Base-by-base conservation (phyloP, 257 asterid species). In the Nicotiana attenuata region DNA sequence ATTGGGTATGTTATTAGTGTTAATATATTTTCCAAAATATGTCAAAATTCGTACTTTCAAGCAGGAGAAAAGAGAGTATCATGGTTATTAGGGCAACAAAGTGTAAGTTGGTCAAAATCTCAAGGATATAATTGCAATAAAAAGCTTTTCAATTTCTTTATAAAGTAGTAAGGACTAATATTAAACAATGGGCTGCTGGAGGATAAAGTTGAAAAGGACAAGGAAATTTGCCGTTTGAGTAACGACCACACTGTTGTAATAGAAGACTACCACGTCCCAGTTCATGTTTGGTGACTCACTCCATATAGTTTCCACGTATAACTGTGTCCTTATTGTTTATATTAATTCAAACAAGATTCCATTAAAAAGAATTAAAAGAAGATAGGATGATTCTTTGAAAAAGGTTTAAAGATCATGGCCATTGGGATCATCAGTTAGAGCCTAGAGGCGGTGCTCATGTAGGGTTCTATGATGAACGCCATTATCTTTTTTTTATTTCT, bases 261-360 rank as follows among this genome's bases (percentile, higher is more conserved):
- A 33, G 77, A 69, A 85, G 60, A 85, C 56, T 3, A 82, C 87
- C 92, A 90, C 96, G 91, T 88, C 85, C 65, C 7, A 5, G 2
- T 55, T 80, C 80, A 59, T 50, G 68, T 80, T 31, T 80, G 81
- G 47, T 87, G 92, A 87, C 90, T 38, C 90, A 82, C 84, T 26
- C 82, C 71, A 11, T 5, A 8, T 79, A 52, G 87, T 83, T 85
- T 77, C 90, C 96, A 88, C 92, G 92, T 79, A 88, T 82, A 28
- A 10, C 55, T 50, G 4, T 50, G 41, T 50, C 38, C 24, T 14
- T 73, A 50, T 73, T 47, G 24, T 73, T 73, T 73, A 50, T 24
- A 50, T 3, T 22, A 14, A 47, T 47, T 3, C 0, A 7, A 24
- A 50, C 0, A 0, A 73, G 79, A 24, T 73, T 47, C 79, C 10